Conservation (phyloP, 495 filamentous ascomycete genomes). For the Cryomyces antarcticus region DNA sequence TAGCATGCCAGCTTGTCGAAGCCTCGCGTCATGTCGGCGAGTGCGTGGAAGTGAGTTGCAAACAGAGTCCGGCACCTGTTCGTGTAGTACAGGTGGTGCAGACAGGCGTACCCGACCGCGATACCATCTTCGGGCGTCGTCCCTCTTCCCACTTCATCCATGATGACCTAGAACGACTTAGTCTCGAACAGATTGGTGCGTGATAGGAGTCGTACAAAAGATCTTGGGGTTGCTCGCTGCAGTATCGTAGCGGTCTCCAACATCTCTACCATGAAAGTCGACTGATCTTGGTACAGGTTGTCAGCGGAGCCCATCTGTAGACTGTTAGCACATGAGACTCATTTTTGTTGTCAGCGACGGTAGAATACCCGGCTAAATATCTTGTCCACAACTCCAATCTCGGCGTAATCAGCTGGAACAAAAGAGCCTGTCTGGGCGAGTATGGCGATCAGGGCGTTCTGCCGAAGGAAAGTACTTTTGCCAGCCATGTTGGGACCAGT, state of each 20-base stretch:
- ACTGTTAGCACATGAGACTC: background rate
- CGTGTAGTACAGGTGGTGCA: conserved; percentile 57
- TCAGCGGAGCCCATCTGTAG: conserved; percentile 62
- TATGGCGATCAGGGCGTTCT: conserved; percentile 84
- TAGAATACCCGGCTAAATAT: conserved; percentile 51
- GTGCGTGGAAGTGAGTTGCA: conserved; percentile 79
- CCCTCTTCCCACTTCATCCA: conserved; percentile 92
- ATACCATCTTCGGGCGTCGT: conserved; percentile 82
- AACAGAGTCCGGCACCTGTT: conserved; percentile 71
- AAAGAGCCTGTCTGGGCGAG: conserved; percentile 83
- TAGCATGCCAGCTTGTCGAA: conserved; percentile 53
- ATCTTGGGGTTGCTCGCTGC: conserved; percentile 39
- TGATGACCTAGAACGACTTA: conserved; percentile 36
- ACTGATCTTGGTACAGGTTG: conserved; percentile 77
- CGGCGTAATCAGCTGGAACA: conserved; percentile 70
- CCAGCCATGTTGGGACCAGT: conserved; percentile 99
- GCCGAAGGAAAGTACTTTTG: conserved; percentile 85
- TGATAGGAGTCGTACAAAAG: conserved; percentile 31
- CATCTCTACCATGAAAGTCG: conserved; percentile 90
- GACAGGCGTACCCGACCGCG: conserved; percentile 71
- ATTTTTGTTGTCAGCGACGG: background rate
- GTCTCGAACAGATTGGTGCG: too few species aligned
- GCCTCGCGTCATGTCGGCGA: conserved; percentile 55
- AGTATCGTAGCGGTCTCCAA: conserved; percentile 55
- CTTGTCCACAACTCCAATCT: conserved; percentile 73